Base-by-base conservation (phyloP, 768 basidiomycete genomes). In the Podaxis sp. region DNA sequence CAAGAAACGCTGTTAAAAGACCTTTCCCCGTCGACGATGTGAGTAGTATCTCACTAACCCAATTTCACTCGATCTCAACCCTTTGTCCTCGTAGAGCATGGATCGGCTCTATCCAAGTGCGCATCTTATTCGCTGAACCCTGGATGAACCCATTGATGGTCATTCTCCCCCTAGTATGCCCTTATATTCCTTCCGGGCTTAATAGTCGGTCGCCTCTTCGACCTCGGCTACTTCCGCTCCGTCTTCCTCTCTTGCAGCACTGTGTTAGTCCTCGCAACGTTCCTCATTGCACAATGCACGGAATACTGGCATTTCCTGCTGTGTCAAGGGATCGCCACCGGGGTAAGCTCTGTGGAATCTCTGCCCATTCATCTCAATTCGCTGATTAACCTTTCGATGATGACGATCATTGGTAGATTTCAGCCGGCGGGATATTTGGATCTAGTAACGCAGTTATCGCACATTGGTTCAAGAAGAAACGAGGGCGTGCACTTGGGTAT, bases 91-190 rank as follows among this genome's bases (percentile, higher is more conserved):
- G 16, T 62, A 90, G 89, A 48, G 83, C 89, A 42, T 92, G 89
- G 90, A 91, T 92, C 35, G 90, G 90, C 3, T 91, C 90, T 0
- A 73, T 87, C 21, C 89, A 90, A 75, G 89, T 84, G 62, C 13
- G 62, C 46, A 54, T 38, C 5, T 18, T 32, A 27, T 35, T 51
- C 52, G 18, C 13, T 0, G 0, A 25, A 13, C 18, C n/a, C 36
- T 4, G 3, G 9, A 11, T 10, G 9, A 40, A 50, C 27, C 46
- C n/a, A 11, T 54, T 35, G 11, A 53, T 13, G 37, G 18, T 42
- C 14, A 16, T 13, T 42, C 11, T 42, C 3, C 11, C 38, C 16
- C 5, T 64, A 90, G 87, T 87, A 86, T 64, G 76, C 86, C 11
- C 76, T 88, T 0, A 72, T 83, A 5, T 88, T 86, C 69, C 69